Conservation (phyloP, 1,139 yeast genomes). For the Magnusiomyces fungicola region DNA sequence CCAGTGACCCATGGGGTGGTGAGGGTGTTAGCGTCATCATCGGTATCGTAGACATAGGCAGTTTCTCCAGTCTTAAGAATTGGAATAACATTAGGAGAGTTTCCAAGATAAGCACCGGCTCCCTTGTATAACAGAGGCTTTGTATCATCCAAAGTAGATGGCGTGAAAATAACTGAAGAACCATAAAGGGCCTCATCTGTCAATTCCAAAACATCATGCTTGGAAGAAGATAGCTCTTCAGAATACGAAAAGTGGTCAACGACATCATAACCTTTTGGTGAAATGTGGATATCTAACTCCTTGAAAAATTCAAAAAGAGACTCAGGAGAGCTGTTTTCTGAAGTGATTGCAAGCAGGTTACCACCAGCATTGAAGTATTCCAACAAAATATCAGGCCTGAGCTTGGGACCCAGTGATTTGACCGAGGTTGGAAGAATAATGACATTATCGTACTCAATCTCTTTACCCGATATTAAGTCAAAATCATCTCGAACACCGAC, state of each 20-base stretch:
- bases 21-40: conserved; percentile 39
- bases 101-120: conserved; percentile 49
- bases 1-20: conserved; percentile 68
- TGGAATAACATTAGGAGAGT: conserved; percentile 58
- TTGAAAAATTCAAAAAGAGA: conserved; percentile 59
- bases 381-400: conserved; percentile 39
- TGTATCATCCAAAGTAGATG: conserved; percentile 1
- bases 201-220: conserved; percentile 19
- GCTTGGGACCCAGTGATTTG: conserved; percentile 37
- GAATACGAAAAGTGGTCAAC: conserved; percentile 56
- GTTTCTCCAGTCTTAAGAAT: conserved; percentile 62
- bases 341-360: conserved; percentile 57
- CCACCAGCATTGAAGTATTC: conserved; percentile 64
- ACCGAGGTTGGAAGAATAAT: conserved; percentile 45
- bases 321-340: conserved; percentile 57
- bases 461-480: conserved; percentile 38
- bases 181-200: conserved; percentile 16
- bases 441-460: conserved; percentile 45
- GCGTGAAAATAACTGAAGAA: conserved; percentile 10
- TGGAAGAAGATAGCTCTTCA: conserved; percentile 16
- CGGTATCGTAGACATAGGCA: conserved; percentile 48
- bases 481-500: conserved; percentile 29
- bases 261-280: conserved; percentile 65
- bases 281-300: conserved; percentile 77
- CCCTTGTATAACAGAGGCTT: conserved; percentile 36